Percentiles rank a stretch among this genome's conserved stretches.
These are phyloP conservation scores for Alisma plantagoaquatica DNA, from an alignment of 106 monocot genomes.

Conservation along the genomic window DNA sequence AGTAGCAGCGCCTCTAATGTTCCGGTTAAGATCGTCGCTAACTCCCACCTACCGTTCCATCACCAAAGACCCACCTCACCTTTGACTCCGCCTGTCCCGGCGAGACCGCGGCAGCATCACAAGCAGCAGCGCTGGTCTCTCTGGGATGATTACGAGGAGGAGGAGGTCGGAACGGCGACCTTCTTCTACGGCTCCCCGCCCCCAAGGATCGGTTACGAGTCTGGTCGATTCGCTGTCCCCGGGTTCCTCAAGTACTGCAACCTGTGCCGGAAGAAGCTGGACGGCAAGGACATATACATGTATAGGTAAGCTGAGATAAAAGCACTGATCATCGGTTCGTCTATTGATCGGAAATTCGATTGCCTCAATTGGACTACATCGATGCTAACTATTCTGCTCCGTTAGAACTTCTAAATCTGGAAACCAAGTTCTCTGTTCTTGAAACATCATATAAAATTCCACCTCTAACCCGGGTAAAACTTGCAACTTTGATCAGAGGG, in stretches of 20 bases:
- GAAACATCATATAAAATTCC: too few relatives aligned
- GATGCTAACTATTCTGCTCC: too few relatives aligned
- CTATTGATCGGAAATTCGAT: too few relatives aligned
- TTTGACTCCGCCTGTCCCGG: background rate
- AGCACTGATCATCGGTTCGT: too few relatives aligned
- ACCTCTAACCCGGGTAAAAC: too few relatives aligned
- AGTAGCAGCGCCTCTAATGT: background rate
- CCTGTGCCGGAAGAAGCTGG: slow-evolving; percentile 46
- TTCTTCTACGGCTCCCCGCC: slow-evolving; percentile 4
- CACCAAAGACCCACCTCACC: too few relatives aligned
- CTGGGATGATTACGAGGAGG: background rate
- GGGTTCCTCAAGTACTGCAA: slow-evolving; percentile 26
- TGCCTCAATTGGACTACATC: too few relatives aligned
- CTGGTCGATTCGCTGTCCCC: background rate
- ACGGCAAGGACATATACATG: slow-evolving; percentile 64
- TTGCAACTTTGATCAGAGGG: slow-evolving; percentile 46
- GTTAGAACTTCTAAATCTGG: too few relatives aligned
- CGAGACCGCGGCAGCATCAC: too few relatives aligned
- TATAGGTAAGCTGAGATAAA: too few relatives aligned
- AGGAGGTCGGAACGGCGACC: background rate
- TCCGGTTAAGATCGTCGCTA: slow-evolving; percentile 1
- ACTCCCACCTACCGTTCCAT: slow-evolving; percentile 4
- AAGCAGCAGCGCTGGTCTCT: too few relatives aligned
- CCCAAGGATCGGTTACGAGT: background rate
- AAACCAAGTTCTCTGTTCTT: too few relatives aligned